phyloP scores from a whole-genome alignment of 1,284 basidiomycete genomes.

The Mycena sp. region DNA sequence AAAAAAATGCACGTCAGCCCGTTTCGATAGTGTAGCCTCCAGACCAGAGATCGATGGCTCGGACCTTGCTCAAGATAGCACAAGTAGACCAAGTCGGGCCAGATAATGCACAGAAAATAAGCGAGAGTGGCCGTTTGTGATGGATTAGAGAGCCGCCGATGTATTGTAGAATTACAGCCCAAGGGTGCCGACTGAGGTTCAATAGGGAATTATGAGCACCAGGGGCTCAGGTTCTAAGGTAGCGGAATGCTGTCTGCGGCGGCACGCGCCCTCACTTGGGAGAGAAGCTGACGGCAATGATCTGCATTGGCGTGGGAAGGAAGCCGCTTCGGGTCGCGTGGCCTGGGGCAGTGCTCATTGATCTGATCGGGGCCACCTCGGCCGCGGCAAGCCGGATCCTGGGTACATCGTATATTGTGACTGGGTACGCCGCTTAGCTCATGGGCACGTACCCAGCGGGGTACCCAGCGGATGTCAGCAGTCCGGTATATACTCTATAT shows the following conservation, averaged over 20 bases:
- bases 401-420: conserved; percentile 11
- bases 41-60: too few species aligned
- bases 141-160: neutral
- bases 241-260: neutral
- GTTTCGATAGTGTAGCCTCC: too few species aligned
- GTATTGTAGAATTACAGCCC: conserved; percentile 1
- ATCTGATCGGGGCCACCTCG: neutral
- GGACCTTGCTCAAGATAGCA: too few species aligned
- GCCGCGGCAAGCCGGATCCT: neutral
- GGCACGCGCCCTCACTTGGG: neutral
- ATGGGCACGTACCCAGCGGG: too few species aligned
- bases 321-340: too few species aligned
- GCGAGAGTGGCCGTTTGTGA: neutral
- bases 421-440: conserved; percentile 13
- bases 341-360: neutral
- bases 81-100: too few species aligned
- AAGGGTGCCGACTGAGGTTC: neutral
- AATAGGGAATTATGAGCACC: neutral
- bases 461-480: too few species aligned
- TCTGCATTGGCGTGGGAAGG: neutral
- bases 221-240: neutral
- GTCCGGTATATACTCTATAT: too few species aligned
- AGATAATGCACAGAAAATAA: neutral
- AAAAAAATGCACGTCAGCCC: too few species aligned
- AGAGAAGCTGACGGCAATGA: neutral